These are phyloP conservation scores for Astragalus membranaceus DNA, from an alignment of 306 rosid genomes.

Conservation along the genomic window DNA sequence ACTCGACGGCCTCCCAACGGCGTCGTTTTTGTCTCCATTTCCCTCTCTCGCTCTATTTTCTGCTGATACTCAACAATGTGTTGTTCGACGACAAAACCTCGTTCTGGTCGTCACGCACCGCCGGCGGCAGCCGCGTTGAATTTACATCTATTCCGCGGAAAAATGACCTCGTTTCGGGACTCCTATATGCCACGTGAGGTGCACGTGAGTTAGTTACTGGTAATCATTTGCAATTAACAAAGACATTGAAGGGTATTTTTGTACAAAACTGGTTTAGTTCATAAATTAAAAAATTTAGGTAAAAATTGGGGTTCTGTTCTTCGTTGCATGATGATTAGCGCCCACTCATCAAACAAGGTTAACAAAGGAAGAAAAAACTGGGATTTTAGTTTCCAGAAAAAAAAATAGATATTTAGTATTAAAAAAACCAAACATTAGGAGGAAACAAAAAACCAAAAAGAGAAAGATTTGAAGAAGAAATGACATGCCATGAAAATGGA, in stretches of 20 bases:
- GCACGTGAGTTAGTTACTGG: conserved; percentile 17
- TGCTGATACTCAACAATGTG: conserved; percentile 73
- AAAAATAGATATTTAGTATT: no score
- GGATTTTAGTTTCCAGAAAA: no score
- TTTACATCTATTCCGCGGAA: conserved; percentile 59
- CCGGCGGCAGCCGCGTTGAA: conserved; percentile 39
- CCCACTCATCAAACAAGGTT: not conserved
- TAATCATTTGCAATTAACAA: not conserved
- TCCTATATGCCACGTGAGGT: conserved; percentile 35
- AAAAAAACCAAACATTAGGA: not conserved
- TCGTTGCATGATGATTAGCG: conserved; percentile 12
- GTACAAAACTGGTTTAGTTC: not conserved
- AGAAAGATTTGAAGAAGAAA: not conserved
- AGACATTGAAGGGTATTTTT: not conserved
- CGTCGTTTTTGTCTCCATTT: conserved; percentile 49
- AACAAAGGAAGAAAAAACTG: not conserved
- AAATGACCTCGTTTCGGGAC: conserved; percentile 43
- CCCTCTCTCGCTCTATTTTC: conserved; percentile 75
- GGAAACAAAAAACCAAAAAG: not conserved
- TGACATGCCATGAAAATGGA: conserved; percentile 46
- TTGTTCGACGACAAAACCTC: conserved; percentile 87
- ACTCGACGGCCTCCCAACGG: conserved; percentile 57
- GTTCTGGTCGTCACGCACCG: conserved; percentile 50
- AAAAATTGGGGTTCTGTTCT: not conserved
- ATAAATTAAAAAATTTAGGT: not conserved